Conservation (phyloP, 139 green algal genomes). For the Chlamydomonas applanata region DNA sequence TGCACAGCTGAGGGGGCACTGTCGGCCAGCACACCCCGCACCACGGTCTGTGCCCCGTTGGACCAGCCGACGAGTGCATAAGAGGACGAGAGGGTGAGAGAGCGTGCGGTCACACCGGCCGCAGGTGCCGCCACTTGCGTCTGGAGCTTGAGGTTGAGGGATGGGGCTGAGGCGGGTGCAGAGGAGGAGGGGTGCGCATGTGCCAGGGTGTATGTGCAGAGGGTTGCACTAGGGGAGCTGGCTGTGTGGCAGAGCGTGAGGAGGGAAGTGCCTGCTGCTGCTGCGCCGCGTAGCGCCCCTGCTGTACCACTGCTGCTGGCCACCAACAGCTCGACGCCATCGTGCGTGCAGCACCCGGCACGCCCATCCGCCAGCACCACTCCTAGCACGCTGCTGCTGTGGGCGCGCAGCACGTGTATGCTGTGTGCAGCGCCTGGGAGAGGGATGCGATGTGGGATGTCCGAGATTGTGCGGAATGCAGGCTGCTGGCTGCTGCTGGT, state of each 20-base stretch:
- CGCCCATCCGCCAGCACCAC: conserved; percentile 5
- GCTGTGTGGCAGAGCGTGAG: conserved; percentile 6
- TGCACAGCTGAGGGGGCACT: background rate
- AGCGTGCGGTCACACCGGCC: background rate
- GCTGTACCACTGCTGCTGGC: background rate
- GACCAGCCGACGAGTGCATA: conserved; percentile 4
- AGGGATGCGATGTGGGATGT: conserved; percentile 2
- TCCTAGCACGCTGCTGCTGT: background rate
- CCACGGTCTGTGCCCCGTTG: background rate
- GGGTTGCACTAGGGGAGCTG: background rate
- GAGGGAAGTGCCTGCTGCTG: conserved; percentile 1
- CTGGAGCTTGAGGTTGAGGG: background rate
- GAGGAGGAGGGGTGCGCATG: background rate
- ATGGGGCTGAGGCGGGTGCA: background rate
- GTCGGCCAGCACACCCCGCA: background rate
- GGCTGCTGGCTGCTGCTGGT: background rate
- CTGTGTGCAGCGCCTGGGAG: background rate
- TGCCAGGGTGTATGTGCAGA: background rate
- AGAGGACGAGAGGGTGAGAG: background rate
- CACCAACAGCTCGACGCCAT: background rate
- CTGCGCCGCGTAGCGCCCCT: background rate
- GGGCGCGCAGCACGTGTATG: background rate
- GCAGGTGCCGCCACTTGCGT: background rate
- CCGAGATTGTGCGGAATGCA: background rate
- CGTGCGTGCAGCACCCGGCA: background rate